Evolutionary conservation across 768 basidiomycete species (phyloP), one percentile per base, ranked within the genome.

Genomic region (Tricholoma matsutake): DNA sequence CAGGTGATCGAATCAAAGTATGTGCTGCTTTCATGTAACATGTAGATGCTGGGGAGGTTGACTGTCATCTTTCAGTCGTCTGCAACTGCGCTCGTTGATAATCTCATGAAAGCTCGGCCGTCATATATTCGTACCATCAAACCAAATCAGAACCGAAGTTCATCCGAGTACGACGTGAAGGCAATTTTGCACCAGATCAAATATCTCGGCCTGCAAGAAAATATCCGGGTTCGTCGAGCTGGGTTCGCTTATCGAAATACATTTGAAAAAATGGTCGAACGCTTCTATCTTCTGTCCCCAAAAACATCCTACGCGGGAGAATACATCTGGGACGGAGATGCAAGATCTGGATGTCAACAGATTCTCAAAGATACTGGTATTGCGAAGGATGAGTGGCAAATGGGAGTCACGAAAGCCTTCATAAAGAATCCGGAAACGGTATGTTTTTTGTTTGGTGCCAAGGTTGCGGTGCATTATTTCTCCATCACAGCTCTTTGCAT

Each of bases 81-180:
- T n/a, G 97, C 97, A 29, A 88, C 92, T 57, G 96, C 95, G 6
- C 85, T 99, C 25, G 97, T 99, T 9, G 94, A 96, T 8, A 99
- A 98, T 71, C 80, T 99, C 63, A 98, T 98, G 96, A 91, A 89
- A 68, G 92, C 94, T 29, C 96, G 92, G 71, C 97, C 97, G 1
- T 94, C 94, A 22, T 99, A 99, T 75, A 99, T 99, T 64, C 92
- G 97, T 59, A 99, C 97, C 4, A 98, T 99, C 79, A 99, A 99
- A 75, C 94, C 97, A 11, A 99, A 99, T 72, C 91, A 97, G 79
- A 96, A 99, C 71, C 88, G 96, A 51, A 96, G 94, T 64, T 72
- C 88, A 10, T 83, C 87, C 9, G 97, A 99, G 76, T 98, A 96
- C 71, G 95, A 99, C 69, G 80, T 81, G 47, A 98, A 98, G 72